Conservation (phyloP, 768 basidiomycete species). For the Exsudoporus frostii region DNA sequence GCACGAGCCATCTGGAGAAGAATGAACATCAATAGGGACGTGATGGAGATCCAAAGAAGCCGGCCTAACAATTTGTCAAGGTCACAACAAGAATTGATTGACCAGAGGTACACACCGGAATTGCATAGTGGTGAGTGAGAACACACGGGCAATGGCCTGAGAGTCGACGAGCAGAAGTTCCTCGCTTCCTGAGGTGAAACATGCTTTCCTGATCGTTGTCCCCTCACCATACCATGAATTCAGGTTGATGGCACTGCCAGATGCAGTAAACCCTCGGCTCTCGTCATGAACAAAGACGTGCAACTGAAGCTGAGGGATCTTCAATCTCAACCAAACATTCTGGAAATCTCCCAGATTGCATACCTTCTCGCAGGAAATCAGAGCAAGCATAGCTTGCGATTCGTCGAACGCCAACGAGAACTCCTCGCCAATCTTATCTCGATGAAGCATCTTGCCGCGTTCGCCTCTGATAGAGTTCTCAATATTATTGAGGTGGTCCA, state of each 20-base stretch:
- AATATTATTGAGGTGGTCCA: slow-evolving; percentile 36
- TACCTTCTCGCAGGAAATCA: slow-evolving; percentile 46
- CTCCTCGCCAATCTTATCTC: slow-evolving; percentile 46
- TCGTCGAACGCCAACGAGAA: slow-evolving; percentile 52
- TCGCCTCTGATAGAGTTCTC: slow-evolving; percentile 33
- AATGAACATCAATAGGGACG: slow-evolving; percentile 34
- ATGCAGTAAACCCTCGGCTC: slow-evolving; percentile 39
- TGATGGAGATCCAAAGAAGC: slow-evolving; percentile 41
- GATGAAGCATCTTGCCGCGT: slow-evolving; percentile 35
- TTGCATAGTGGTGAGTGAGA: slow-evolving; percentile 51
- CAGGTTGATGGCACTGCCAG: slow-evolving; percentile 43
- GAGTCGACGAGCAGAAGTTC: slow-evolving; percentile 53
- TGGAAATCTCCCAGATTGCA: not conserved
- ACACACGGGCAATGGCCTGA: slow-evolving; percentile 42
- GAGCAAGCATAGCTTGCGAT: slow-evolving; percentile 43
- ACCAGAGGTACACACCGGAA: slow-evolving; percentile 40
- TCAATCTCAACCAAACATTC: not conserved
- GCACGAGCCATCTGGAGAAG: slow-evolving; percentile 57
- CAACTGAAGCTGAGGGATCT: slow-evolving; percentile 31
- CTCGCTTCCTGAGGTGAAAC: slow-evolving; percentile 50
- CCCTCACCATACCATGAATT: slow-evolving; percentile 43
- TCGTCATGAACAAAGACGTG: slow-evolving; percentile 52
- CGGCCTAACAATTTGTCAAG: slow-evolving; percentile 33
- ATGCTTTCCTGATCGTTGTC: slow-evolving; percentile 34
- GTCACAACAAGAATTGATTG: not conserved